Conservation (phyloP, 805 yeast species). For the Maudiozyma turicensis region DNA sequence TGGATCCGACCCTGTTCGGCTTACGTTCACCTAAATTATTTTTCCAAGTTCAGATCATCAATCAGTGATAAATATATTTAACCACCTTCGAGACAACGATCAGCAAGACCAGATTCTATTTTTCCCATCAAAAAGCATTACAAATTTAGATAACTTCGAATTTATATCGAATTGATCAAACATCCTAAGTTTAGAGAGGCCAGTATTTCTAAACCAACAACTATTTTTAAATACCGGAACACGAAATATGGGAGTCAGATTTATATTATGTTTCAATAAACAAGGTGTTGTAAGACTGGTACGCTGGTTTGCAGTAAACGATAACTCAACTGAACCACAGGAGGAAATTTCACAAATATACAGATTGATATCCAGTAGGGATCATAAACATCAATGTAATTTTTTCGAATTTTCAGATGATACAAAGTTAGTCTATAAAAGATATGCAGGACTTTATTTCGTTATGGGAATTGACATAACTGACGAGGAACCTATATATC, state of each 20-base stretch:
- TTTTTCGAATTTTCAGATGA: constrained; percentile 61
- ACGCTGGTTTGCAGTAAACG: constrained; percentile 50
- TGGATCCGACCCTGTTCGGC: too few relatives aligned
- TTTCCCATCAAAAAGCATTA: too few relatives aligned
- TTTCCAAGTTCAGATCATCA: too few relatives aligned
- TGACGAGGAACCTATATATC: constrained; percentile 74
- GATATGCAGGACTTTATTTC: constrained; percentile 89
- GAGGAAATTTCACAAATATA: constrained; percentile 44
- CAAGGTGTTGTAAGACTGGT: constrained; percentile 89
- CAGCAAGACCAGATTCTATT: too few relatives aligned
- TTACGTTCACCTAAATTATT: too few relatives aligned
- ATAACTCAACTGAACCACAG: constrained; percentile 19
- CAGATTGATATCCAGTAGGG: constrained; percentile 69
- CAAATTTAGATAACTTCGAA: too few relatives aligned
- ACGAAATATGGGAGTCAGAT: constrained; percentile 61
- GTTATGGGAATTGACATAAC: constrained; percentile 69
- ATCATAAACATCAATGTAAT: constrained; percentile 73
- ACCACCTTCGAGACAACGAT: too few relatives aligned
- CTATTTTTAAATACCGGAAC: too few relatives aligned
- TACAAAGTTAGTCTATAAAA: constrained; percentile 65
- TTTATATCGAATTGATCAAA: too few relatives aligned
- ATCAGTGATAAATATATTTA: too few relatives aligned
- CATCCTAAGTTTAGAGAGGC: too few relatives aligned
- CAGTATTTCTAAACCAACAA: too few relatives aligned
- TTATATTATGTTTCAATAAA: constrained; percentile 72